Evolutionary conservation across 257 asterid species (phyloP), one percentile per base, ranked within the genome.

Genomic region (Solanum corneliomulleri): DNA sequence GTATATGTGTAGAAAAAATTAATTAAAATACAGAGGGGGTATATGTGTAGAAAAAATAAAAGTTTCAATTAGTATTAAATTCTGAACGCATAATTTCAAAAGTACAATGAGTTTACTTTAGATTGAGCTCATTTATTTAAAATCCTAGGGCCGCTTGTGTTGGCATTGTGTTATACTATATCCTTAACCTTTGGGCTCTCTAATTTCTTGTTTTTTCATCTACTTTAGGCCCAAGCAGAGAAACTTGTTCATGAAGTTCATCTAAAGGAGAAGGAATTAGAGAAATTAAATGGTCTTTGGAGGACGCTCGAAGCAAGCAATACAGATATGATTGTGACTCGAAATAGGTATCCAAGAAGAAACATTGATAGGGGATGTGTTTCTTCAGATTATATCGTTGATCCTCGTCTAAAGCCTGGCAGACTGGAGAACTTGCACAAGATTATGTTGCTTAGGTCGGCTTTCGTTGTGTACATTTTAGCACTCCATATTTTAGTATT

Each of bases 151-250:
- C 69, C 9, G 29, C 85, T 20, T 52, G 15, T 81, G 29, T 18
- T 31, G 47, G 31, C 35, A 29, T 81, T 33, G 85, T 64, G 20
- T 23, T 21, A 62, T 33, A 18, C 78, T 44, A 45, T 85, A 33
- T 68, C 31, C 70, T 18, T 86, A 37, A 71, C 41, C 0, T 86
- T 72, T 66, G 44, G 75, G 77, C 45, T 66, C 77, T 23, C 58
- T 47, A 16, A 37, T 71, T 33, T 41, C 11, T 29, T 8, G 3
- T 66, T 72, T 83, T 88, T 80, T 76, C 56, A 85, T 76, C 89
- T 84, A 82, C 52, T 91, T 71, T 86, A 97, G 99, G 93, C 94
- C 86, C 99, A 96, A 83, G 99, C 98, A 42, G 99, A 97, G 90
- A 94, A 94, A 60, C 93, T 97, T 35, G 89, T 89, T 29, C 62